Evolutionary conservation across 73 alveolate species (phyloP).

Genomic region (Tetrahymena malaccensis): DNA sequence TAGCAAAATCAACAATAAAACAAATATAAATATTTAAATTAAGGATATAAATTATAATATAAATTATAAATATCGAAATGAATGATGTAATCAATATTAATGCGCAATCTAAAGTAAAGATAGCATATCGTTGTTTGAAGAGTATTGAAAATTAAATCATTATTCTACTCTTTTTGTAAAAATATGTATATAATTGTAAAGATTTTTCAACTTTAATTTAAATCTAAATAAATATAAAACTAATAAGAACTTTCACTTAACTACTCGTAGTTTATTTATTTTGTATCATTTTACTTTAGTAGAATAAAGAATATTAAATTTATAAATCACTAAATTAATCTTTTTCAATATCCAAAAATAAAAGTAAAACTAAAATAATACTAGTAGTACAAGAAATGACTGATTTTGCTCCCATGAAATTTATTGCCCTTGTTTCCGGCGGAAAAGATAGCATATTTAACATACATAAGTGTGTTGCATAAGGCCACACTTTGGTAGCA

Average conservation of each 20-base stretch:
- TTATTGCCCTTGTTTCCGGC: constrained; percentile 41
- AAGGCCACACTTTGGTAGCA: constrained; percentile 79
- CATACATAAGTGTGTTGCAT: constrained; percentile 64
- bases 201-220: not conserved
- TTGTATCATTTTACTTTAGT: not conserved
- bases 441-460: constrained; percentile 64
- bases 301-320: not conserved
- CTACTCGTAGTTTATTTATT: not conserved
- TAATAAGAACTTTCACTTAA: not conserved
- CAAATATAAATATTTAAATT: too few relatives aligned
- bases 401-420: constrained; percentile 17
- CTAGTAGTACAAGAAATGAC: not conserved
- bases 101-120: not conserved
- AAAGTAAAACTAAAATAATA: not conserved
- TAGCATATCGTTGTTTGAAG: not conserved
- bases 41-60: too few relatives aligned
- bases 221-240: not conserved
- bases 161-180: not conserved
- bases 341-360: not conserved
- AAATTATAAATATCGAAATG: too few relatives aligned
- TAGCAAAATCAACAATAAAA: not conserved
- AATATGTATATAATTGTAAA: not conserved
- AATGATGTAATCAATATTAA: not conserved
- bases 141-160: not conserved
- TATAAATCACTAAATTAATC: not conserved